A percentile compares a stretch with the other conserved stretches of the same genome.
phyloP scores from a whole-genome alignment of 208 protist species.

The Sergeia podlipaevii region DNA sequence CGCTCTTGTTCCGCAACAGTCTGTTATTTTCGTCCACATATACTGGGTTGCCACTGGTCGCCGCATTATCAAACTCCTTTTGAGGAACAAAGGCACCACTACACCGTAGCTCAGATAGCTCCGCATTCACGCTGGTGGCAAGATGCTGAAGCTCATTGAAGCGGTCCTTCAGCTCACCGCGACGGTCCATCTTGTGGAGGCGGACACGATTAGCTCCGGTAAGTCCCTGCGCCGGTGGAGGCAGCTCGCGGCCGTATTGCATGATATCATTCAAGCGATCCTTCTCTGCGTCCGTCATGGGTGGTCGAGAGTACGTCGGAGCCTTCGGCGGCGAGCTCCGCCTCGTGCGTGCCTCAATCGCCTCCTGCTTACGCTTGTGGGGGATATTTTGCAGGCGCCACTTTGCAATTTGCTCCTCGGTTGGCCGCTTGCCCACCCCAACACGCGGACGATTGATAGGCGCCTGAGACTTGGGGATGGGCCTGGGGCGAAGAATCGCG shows the following conservation, averaged over 20 bases:
- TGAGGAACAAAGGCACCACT: neutral
- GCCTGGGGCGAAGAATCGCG: constrained; percentile 49
- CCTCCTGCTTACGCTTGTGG: constrained; percentile 43
- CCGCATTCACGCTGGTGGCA: constrained; percentile 36
- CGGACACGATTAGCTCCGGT: constrained; percentile 61
- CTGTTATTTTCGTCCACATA: too few relatives aligned
- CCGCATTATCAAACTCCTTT: too few relatives aligned
- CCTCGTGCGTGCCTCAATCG: constrained; percentile 52
- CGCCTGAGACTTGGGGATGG: constrained; percentile 80
- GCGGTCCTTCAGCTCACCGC: constrained; percentile 49
- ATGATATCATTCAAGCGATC: constrained; percentile 79
- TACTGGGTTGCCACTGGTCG: too few relatives aligned
- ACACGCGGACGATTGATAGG: constrained; percentile 64
- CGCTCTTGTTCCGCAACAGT: too few relatives aligned
- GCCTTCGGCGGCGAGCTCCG: constrained; percentile 10
- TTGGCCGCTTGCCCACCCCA: constrained; percentile 27
- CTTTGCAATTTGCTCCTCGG: constrained; percentile 49
- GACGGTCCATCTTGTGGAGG: constrained; percentile 43
- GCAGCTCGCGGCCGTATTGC: constrained; percentile 67
- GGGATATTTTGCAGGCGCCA: constrained; percentile 68
- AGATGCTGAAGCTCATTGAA: constrained; percentile 48
- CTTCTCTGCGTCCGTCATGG: constrained; percentile 76
- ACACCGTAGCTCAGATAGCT: constrained; percentile 40
- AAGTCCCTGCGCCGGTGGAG: constrained; percentile 43
- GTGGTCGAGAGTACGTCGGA: constrained; percentile 31